phyloP scores from a whole-genome alignment of 2,329 filamentous ascomycete species.

The Clonostachys solani region DNA sequence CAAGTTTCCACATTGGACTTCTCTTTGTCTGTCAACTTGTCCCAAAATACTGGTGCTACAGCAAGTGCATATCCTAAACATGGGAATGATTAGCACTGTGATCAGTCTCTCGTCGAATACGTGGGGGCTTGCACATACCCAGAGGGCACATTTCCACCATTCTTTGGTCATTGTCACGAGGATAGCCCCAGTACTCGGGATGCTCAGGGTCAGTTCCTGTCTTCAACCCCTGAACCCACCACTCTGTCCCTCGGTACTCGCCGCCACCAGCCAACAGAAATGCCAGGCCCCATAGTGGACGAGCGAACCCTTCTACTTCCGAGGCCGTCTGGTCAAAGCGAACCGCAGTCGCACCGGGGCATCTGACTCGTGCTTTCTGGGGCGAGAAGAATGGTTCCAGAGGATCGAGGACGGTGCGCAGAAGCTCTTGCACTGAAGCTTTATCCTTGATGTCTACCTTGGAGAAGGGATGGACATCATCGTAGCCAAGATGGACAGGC shows the following conservation, averaged over 20 bases:
- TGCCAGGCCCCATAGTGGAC: slow-evolving; percentile 74
- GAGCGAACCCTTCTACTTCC: slow-evolving; percentile 71
- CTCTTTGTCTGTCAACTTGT: slow-evolving; percentile 57
- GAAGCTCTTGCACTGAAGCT: slow-evolving; percentile 55
- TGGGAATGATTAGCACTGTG: no score
- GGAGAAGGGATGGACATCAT: slow-evolving; percentile 46
- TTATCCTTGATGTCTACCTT: slow-evolving; percentile 44
- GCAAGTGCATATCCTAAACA: slow-evolving; percentile 61
- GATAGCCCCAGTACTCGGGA: slow-evolving; percentile 73
- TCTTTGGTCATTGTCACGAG: slow-evolving; percentile 72
- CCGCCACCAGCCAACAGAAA: slow-evolving; percentile 66
- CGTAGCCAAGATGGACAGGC: no score
- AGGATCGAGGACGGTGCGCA: slow-evolving; percentile 63
- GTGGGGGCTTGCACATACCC: slow-evolving; percentile 27
- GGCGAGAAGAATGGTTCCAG: slow-evolving; percentile 70
- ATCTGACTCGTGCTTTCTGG: slow-evolving; percentile 58
- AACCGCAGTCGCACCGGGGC: slow-evolving; percentile 68
- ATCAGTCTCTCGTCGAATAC: no score
- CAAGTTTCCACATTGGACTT: slow-evolving; percentile 64
- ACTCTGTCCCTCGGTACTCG: slow-evolving; percentile 56
- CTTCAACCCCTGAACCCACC: slow-evolving; percentile 64
- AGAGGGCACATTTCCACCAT: slow-evolving; percentile 86
- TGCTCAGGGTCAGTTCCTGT: slow-evolving; percentile 66
- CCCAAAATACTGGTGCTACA: slow-evolving; percentile 64
- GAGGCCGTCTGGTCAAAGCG: slow-evolving; percentile 74